These are phyloP conservation scores for Caloboletus inedulis DNA, from an alignment of 1,284 basidiomycete species.

Conservation along the genomic window DNA sequence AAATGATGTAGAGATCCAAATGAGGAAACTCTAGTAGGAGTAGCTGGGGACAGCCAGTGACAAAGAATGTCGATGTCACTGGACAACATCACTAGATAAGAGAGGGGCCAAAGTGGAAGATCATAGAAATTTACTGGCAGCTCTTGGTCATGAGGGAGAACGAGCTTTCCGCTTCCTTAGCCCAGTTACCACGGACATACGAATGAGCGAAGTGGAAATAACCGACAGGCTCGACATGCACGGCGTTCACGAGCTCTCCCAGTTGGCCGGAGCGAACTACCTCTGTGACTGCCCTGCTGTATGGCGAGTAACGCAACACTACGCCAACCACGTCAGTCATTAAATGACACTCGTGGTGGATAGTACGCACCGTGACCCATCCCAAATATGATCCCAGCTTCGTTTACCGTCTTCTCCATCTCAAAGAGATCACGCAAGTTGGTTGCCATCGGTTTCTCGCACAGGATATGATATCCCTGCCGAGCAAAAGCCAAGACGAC, in stretches of 20 bases:
- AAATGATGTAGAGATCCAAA: conserved; percentile 85
- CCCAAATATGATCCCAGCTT: conserved; percentile 72
- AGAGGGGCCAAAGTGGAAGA: neutral
- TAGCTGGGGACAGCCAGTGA: conserved; percentile 66
- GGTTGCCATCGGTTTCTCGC: conserved; percentile 90
- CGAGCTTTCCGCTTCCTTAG: conserved; percentile 61
- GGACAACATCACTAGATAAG: conserved; percentile 7
- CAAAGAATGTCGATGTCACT: conserved; percentile 84
- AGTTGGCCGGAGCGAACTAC: conserved; percentile 68
- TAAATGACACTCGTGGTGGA: neutral
- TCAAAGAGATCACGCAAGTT: conserved; percentile 65
- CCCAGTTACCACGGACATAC: conserved; percentile 81
- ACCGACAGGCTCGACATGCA: conserved; percentile 76
- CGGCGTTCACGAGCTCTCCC: conserved; percentile 75
- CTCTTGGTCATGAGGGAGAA: conserved; percentile 87
- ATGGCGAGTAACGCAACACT: conserved; percentile 87
- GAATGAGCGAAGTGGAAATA: conserved; percentile 85
- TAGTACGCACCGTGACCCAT: conserved; percentile 70
- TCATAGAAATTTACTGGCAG: conserved; percentile 64
- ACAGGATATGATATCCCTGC: conserved; percentile 83
- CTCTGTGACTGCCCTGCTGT: conserved; percentile 66
- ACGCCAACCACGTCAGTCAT: conserved; percentile 1
- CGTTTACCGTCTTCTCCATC: conserved; percentile 70
- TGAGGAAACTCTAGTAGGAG: conserved; percentile 68
- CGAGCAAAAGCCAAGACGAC: conserved; percentile 70